These are phyloP conservation scores for Rhizopogon parksii DNA, from an alignment of 1,284 basidiomycete species.

Conservation along the genomic window DNA sequence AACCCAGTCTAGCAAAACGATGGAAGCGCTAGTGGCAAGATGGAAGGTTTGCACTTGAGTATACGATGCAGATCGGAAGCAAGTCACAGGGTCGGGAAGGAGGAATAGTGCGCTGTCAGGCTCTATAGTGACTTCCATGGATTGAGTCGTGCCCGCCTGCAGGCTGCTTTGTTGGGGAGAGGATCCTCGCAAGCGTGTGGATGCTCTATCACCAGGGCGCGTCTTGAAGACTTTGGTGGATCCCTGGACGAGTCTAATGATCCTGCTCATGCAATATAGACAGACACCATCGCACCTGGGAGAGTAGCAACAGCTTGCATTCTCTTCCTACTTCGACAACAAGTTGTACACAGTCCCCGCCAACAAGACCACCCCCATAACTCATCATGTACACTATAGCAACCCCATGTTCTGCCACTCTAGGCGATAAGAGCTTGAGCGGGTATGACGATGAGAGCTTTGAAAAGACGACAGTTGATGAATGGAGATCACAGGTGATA, in stretches of 20 bases:
- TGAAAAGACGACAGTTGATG: constrained; percentile 57
- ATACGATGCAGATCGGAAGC: constrained; percentile 79
- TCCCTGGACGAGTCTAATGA: constrained; percentile 44
- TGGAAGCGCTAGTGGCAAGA: constrained; percentile 54
- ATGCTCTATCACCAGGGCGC: constrained; percentile 45
- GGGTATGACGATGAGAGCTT: constrained; percentile 82
- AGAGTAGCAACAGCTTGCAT: constrained; percentile 62
- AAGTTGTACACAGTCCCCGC: constrained; percentile 74
- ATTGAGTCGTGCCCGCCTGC: constrained; percentile 39
- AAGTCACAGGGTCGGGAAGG: constrained; percentile 90
- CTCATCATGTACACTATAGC: constrained; percentile 76
- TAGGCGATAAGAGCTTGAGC: constrained; percentile 82
- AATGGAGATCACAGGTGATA: constrained; percentile 46
- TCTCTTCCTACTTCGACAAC: constrained; percentile 52
- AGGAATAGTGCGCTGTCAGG: constrained; percentile 59
- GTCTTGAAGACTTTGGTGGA: constrained; percentile 90
- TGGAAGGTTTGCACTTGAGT: constrained; percentile 72
- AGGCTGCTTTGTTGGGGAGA: constrained; percentile 10
- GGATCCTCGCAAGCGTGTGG: constrained; percentile 25
- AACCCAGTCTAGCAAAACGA: constrained; percentile 83
- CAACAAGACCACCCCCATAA: constrained; percentile 92
- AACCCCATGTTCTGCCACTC: constrained; percentile 40
- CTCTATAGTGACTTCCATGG: constrained; percentile 50
- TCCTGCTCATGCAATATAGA: background rate
- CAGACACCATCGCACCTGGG: constrained; percentile 56